Evolutionary conservation across 2,329 filamentous ascomycete genomes (phyloP).

Genomic region (Epichloe festucae): DNA sequence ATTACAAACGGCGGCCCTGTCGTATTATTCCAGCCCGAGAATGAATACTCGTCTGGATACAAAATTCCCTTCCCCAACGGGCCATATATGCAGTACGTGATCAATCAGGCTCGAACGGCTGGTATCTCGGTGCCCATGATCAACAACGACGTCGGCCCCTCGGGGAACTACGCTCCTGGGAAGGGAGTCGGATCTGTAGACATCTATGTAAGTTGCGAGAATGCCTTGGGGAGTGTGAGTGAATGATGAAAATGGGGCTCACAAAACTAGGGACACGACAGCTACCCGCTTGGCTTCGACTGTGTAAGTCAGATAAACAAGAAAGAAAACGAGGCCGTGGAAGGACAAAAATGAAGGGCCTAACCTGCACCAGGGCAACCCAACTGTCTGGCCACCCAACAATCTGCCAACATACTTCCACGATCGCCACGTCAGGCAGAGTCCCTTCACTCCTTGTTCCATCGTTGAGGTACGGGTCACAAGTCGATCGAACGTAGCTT

Average conservation of each 20-base stretch:
- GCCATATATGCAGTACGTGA: slow-evolving; percentile 57
- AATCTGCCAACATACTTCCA: slow-evolving; percentile 38
- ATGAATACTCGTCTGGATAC: slow-evolving; percentile 53
- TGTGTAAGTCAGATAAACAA: slow-evolving; percentile 16
- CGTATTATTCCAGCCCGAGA: slow-evolving; percentile 69
- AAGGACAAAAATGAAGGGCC: not conserved
- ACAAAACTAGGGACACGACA: slow-evolving; percentile 17
- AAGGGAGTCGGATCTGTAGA: slow-evolving; percentile 40
- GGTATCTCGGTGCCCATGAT: slow-evolving; percentile 65
- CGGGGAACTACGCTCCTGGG: slow-evolving; percentile 51
- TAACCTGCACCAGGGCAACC: slow-evolving; percentile 17
- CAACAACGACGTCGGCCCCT: slow-evolving; percentile 54
- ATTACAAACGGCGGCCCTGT: slow-evolving; percentile 75
- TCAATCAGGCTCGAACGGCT: slow-evolving; percentile 52
- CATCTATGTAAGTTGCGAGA: slow-evolving; percentile 34
- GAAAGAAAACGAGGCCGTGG: not conserved
- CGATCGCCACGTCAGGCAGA: slow-evolving; percentile 29
- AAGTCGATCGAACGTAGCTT: not conserved
- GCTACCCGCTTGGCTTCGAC: slow-evolving; percentile 32
- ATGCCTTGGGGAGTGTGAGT: not conserved
- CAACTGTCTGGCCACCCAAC: slow-evolving; percentile 46
- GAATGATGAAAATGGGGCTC: not conserved
- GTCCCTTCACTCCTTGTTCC: slow-evolving; percentile 52
- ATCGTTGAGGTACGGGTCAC: slow-evolving; percentile 36
- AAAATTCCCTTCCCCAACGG: slow-evolving; percentile 47